Base-by-base conservation (phyloP, 176 grass and related monocot species). In the Cymbopogon citratus region DNA sequence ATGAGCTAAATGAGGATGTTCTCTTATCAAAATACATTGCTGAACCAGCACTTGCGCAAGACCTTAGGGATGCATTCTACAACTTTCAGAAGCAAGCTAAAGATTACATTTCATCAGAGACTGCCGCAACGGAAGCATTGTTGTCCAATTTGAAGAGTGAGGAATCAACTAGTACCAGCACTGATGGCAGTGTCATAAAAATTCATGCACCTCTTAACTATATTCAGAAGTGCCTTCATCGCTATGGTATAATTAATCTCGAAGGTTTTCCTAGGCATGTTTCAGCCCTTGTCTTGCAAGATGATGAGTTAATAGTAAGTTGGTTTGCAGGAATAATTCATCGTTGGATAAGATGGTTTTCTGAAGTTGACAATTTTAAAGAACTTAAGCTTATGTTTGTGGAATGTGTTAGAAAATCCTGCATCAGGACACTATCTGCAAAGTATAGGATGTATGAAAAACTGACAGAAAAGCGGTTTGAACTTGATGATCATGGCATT, bases 291-390 rank as follows among this genome's bases (percentile, higher is more conserved):
- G 46, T 94, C n/a, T 87, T 98, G 75, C 95, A 98, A 94, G 95
- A 98, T 69, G 92, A 98, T 66, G 91, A 91, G 33, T 80, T 94
- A 75, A 98, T 98, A 57, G 77, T 94, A 75, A 98, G 80, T 82
- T 98, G 95, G 92, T 98, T 98, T 92, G 89, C 86, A 76, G 92
- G 92, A 84, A 86, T 98, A 77, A 76, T 93, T 83, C 75, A 79
- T 60, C 85, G 92, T 79, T 98, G 95, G 95, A 46, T 89, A 39
- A 91, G 78, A 74, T 98, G 90, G 90, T 94, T 93, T 79, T 89
- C 88, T 15, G 82, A 88, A 27, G 86, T 64, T 69, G 90, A 94
- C 62, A 98, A 94, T 85, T 98, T 94, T 80, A 80, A 85, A 82
- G 95, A 98, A 83, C 88, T 98, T 71, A 86, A 91, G 70, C 75